phyloP scores from a whole-genome alignment of 768 basidiomycete genomes.

The Piloderma croceum region DNA sequence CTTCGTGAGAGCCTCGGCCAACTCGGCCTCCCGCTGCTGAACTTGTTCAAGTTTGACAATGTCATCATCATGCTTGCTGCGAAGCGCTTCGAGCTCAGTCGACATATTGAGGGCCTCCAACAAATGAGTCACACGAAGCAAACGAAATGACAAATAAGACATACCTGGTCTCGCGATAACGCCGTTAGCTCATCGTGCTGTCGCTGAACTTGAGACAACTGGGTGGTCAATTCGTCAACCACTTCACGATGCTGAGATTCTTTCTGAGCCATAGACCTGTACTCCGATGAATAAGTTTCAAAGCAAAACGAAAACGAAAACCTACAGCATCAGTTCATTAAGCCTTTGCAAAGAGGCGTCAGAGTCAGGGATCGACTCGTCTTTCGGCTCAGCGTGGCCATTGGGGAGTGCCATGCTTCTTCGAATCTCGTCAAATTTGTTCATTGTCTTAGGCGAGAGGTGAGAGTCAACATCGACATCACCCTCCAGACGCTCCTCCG shows the following conservation, averaged over 20 bases:
- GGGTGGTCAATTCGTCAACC: slow-evolving; percentile 64
- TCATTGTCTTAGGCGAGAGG: slow-evolving; percentile 14
- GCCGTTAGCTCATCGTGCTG: slow-evolving; percentile 79
- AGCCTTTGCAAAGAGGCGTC: slow-evolving; percentile 75
- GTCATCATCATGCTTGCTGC: slow-evolving; percentile 51
- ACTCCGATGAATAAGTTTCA: slow-evolving; percentile 9
- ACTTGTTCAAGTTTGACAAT: slow-evolving; percentile 49
- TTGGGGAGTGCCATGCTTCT: slow-evolving; percentile 54
- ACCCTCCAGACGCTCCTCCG: too few species aligned
- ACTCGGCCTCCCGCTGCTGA: slow-evolving; percentile 49
- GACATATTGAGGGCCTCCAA: slow-evolving; percentile 80
- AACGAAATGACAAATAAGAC: slow-evolving; percentile 8
- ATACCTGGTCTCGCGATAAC: slow-evolving; percentile 80
- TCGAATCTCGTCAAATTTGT: slow-evolving; percentile 71
- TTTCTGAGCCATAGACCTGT: slow-evolving; percentile 95
- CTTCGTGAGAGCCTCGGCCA: slow-evolving; percentile 45
- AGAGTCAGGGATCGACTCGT: slow-evolving; percentile 37
- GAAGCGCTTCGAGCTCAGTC: slow-evolving; percentile 73
- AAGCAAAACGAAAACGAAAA: slow-evolving; percentile 9
- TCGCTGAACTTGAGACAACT: slow-evolving; percentile 64
- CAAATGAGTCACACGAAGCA: not conserved
- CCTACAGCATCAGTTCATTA: slow-evolving; percentile 91
- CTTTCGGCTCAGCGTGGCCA: slow-evolving; percentile 23
- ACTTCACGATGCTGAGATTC: slow-evolving; percentile 83
- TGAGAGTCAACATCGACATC: slow-evolving; percentile 33